Evolutionary conservation across 805 yeast species (phyloP).

Genomic region (Ogataea glucozyma): DNA sequence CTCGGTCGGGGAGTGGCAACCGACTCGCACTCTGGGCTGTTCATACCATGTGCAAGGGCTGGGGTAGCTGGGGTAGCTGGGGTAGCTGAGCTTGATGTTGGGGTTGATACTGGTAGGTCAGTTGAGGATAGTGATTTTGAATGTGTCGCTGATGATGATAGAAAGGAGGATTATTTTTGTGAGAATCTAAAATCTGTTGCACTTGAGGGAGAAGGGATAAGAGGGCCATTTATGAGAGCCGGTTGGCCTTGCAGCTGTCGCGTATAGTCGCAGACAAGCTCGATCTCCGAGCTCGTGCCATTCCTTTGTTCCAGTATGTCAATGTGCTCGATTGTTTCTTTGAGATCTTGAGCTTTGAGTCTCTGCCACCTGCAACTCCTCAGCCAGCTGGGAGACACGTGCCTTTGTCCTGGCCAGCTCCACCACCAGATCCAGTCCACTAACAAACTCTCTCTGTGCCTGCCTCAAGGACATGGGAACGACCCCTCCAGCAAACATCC

Average conservation of each 20-base stretch:
- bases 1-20: too few relatives aligned
- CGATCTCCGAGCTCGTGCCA: slow-evolving; percentile 19
- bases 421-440: slow-evolving; percentile 12
- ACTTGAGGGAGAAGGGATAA: slow-evolving; percentile 15
- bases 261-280: slow-evolving; percentile 24
- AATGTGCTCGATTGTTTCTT: slow-evolving; percentile 45
- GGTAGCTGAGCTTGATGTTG: slow-evolving; percentile 15
- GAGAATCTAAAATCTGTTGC: slow-evolving; percentile 9
- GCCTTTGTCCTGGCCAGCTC: slow-evolving; percentile 16
- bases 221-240: slow-evolving; percentile 14
- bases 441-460: slow-evolving; percentile 20
- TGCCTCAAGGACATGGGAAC: slow-evolving; percentile 22
- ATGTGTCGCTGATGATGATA: slow-evolving; percentile 16
- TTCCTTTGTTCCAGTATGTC: slow-evolving; percentile 37
- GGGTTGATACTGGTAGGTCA: too few relatives aligned
- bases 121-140: too few relatives aligned
- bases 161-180: neutral
- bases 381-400: neutral
- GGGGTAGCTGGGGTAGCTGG: too few relatives aligned
- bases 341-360: slow-evolving; percentile 45
- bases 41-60: too few relatives aligned
- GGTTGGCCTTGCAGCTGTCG: slow-evolving; percentile 23
- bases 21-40: too few relatives aligned
- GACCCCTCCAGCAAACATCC: slow-evolving; percentile 32
- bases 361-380: too few relatives aligned